Conservation (phyloP, 306 rosid species). For the barrel medic (Medicago truncatula) region MtrunA17r5.0-ANR NC_053044.1:34271001-34271500, state of each 20-base stretch:
- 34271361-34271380: slow-evolving; percentile 8
- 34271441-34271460: no score
- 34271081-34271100: slow-evolving; percentile 90
- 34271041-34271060: slow-evolving; percentile 94
- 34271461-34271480: no score
- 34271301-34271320: slow-evolving; percentile 98
- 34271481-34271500: no score
- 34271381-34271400: background rate
- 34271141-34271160: slow-evolving; percentile 26
- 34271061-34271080: slow-evolving; percentile 94
- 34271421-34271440: background rate
- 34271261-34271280: slow-evolving; percentile 85
- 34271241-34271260: slow-evolving; percentile 87
- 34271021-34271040: slow-evolving; percentile 1
- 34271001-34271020: background rate
- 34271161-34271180: slow-evolving; percentile 16
- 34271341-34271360: slow-evolving; percentile 60
- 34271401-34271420: slow-evolving; percentile 11
- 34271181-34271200: slow-evolving; percentile 8
- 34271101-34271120: slow-evolving; percentile 84
- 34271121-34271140: slow-evolving; percentile 32
- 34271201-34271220: background rate
- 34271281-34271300: slow-evolving; percentile 84
- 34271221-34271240: background rate
- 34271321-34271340: slow-evolving; percentile 89